A percentile compares a stretch with the other conserved stretches of the same genome.
These are phyloP conservation scores for Vaccinium darrowii DNA, from an alignment of 148 eudicot species.

Conservation along the genomic window DNA sequence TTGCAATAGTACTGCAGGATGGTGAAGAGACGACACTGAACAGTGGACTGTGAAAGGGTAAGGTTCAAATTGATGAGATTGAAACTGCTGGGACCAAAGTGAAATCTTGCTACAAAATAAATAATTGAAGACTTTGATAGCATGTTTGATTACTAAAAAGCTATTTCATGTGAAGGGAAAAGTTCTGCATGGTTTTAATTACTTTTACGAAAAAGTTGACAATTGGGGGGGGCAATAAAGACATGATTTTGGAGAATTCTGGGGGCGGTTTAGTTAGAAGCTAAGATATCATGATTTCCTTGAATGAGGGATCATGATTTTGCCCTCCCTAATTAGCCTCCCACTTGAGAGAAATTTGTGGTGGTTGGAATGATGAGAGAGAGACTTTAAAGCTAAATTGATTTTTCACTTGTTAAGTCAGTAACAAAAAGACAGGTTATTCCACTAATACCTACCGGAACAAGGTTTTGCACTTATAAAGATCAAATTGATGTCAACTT, in stretches of 20 bases:
- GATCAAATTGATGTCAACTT: background rate
- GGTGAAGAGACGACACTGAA: no score
- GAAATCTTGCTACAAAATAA: background rate
- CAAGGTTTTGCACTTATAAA: background rate
- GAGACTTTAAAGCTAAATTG: background rate
- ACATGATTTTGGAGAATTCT: background rate
- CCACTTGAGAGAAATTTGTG: background rate
- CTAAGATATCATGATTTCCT: conserved; percentile 15
- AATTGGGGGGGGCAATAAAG: background rate
- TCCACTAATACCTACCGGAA: no score
- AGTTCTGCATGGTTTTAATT: background rate
- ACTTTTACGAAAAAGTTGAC: background rate
- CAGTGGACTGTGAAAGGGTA: no score
- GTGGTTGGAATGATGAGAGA: conserved; percentile 10
- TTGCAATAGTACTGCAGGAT: no score
- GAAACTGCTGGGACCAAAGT: no score
- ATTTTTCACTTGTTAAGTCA: no score
- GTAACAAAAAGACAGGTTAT: no score
- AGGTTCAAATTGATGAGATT: no score
- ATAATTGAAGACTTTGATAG: background rate
- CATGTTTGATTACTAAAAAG: background rate
- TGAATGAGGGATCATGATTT: conserved; percentile 6
- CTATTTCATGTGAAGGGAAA: background rate
- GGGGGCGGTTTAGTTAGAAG: background rate
- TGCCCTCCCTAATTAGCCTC: conserved; percentile 8